Evolutionary conservation across 768 basidiomycete species (phyloP), one percentile per base, ranked within the genome.

Genomic region (Hygrocybe coccinea): DNA sequence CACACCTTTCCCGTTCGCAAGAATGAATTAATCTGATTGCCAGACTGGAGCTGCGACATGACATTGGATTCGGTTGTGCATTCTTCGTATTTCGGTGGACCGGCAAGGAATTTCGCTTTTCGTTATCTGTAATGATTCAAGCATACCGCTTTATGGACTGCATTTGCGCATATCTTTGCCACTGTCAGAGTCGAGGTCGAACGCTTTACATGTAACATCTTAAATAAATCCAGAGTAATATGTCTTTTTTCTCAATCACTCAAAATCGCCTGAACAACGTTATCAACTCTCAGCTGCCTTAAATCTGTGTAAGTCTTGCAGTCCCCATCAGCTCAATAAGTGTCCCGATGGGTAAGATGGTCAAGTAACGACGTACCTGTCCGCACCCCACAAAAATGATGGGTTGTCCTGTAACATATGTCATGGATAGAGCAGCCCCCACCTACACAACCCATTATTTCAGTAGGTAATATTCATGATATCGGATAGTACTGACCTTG

Each of bases 351-450:
- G 3, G 35, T n/a, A 44, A 41, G 15, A 49, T 38, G 41, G 52
- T 35, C 54, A 41, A 14, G 29, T 55, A 22, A 47, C 67, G 29
- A 29, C 84, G 38, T 60, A 91, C 90, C 87, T 95, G 94, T 36
- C 97, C 97, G 64, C 93, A 97, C 6, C 97, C 97, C 60, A 99
- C 93, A 68, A 99, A 99, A 21, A 97, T 79, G 73, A 99, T 97
- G 15, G 97, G 95, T 67, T 98, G 95, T 21, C 97, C 95, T 2
- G 97, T 98, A 53, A 97, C 92, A 71, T 97, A 98, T 50, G 95
- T 97, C 97, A 99, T 98, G 2, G 93, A 97, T 51, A 99, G 78
- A 8, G 97, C 97, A 6, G 97, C 97, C 35, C 97, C 97, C 50
- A 99, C 95, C 95, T 97, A 64, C 34, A 37, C 8, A 35, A 8